Base-by-base conservation (phyloP, 2,329 filamentous ascomycete species). In the Ophiostoma novo-ulmi region DNA sequence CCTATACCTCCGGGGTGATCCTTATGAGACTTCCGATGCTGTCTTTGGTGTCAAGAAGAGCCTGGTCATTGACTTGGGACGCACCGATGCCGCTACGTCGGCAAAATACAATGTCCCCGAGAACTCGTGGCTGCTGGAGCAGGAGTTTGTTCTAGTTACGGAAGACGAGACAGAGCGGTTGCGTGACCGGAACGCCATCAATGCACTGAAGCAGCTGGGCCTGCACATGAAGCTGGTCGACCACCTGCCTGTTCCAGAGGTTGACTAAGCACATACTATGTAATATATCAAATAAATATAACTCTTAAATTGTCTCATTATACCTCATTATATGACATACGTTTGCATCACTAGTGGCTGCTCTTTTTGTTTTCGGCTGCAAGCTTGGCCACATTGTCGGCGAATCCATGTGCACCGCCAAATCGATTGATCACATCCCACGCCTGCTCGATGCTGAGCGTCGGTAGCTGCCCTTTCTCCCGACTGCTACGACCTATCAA, bases 31-130 rank as follows among this genome's bases (percentile, higher is more conserved):
- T 0, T 91, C 90, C 0, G 92, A 96, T 77, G 91, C 92, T 0
- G 92, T 96, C 1, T 96, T 96, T 75, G 92, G 92, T 26, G 92
- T 96, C 71, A 97, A 96, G 79, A 85, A 92, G 77, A 92, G 89
- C 38, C 82, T 96, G 14, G 81, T 92, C n/a, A 84, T 93, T 17
- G 89, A 92, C 74, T 81, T 80, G 75, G 83, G 73, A 80, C 84
- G 76, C 81, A 87, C 74, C 68, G 82, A 80, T 79, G 83, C 78
- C 44, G 83, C 83, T 64, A 84, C 84, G 71, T 87, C 89, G 0
- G 79, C 82, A 74, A 81, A 87, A 75, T 91, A 93, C 77, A 84
- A 82, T 20, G 87, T 93, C 6, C 78, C 85, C 41, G 86, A 89
- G 74, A 90, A 87, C 10, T 85, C 82, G 31, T 87, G 87, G 69